A percentile compares a stretch with the other conserved stretches of the same genome.
Evolutionary conservation across 345 rosid genomes (phyloP).

Genomic region (Carallia pectinifolia): DNA sequence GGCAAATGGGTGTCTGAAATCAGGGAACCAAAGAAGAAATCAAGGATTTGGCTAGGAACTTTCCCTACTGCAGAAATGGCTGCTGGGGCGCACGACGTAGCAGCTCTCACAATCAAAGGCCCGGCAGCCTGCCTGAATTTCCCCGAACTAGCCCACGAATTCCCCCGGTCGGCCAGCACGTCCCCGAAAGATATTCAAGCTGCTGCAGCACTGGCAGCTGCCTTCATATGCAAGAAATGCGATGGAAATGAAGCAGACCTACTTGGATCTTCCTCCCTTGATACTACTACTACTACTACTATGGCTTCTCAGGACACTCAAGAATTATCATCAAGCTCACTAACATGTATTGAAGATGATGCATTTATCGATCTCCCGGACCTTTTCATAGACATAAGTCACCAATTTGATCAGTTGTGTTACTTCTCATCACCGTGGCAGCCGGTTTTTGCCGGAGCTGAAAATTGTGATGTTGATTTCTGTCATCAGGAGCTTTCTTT

Average conservation of each 20-base stretch:
- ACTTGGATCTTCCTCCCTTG: conserved; percentile 26
- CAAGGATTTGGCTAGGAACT: conserved; percentile 93
- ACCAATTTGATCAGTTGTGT: conserved; percentile 47
- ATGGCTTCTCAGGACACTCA: conserved; percentile 34
- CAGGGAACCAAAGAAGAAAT: conserved; percentile 84
- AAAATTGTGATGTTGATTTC: conserved; percentile 17
- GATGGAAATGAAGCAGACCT: background rate
- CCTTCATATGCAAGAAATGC: conserved; percentile 24
- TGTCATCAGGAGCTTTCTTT: conserved; percentile 31
- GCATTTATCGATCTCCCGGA: conserved; percentile 74
- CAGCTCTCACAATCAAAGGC: conserved; percentile 77
- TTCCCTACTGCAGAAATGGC: conserved; percentile 93
- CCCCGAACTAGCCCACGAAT: conserved; percentile 56
- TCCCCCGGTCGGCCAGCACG: conserved; percentile 64
- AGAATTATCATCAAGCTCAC: conserved; percentile 24
- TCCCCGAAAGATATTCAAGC: conserved; percentile 87
- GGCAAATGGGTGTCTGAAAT: conserved; percentile 97
- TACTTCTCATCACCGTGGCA: conserved; percentile 41
- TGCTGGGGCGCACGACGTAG: conserved; percentile 93
- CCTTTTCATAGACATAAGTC: conserved; percentile 38
- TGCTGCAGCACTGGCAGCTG: conserved; percentile 79
- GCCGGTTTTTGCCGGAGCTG: conserved; percentile 9
- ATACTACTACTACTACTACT: conserved; percentile 18
- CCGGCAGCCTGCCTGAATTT: conserved; percentile 69
- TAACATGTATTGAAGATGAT: conserved; percentile 39